These are phyloP conservation scores for Ballota nigra DNA, from an alignment of 257 asterid species.

Conservation along the genomic window DNA sequence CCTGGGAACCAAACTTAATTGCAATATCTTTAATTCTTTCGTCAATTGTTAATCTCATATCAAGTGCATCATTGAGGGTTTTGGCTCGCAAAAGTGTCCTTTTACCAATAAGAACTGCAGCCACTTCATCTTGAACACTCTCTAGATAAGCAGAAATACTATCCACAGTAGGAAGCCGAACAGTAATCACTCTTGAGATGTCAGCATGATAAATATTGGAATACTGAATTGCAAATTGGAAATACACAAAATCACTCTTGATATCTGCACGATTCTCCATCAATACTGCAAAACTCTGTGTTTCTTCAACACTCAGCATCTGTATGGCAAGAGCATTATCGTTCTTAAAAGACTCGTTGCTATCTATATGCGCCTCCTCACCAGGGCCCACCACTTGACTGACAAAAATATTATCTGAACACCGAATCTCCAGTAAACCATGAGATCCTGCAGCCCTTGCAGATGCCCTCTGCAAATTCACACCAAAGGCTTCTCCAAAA, in stretches of 20 bases:
- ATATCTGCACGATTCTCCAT: conserved; percentile 78
- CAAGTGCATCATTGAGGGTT: conserved; percentile 58
- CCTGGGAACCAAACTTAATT: conserved; percentile 67
- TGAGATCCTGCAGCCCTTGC: conserved; percentile 85
- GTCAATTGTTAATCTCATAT: conserved; percentile 65
- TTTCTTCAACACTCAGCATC: conserved; percentile 87
- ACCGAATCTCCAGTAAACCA: conserved; percentile 83
- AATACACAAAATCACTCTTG: conserved; percentile 79
- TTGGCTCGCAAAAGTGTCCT: conserved; percentile 79
- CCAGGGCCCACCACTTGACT: conserved; percentile 95
- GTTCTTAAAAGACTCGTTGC: conserved; percentile 58
- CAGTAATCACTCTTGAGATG: conserved; percentile 83
- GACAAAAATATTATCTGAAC: conserved; percentile 81
- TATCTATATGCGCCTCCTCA: conserved; percentile 78
- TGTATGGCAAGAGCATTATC: conserved; percentile 63
- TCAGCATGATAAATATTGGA: conserved; percentile 83
- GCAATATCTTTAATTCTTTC: conserved; percentile 93
- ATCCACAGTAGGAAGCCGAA: conserved; percentile 81
- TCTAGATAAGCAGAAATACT: conserved; percentile 76
- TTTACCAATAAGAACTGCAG: conserved; percentile 85
- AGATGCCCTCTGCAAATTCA: conserved; percentile 94
- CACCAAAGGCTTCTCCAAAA: conserved; percentile 98
- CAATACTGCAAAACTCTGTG: conserved; percentile 79
- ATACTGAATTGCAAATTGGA: conserved; percentile 76
- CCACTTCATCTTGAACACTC: conserved; percentile 92